These are phyloP conservation scores for Apiospora phragmitis DNA, from an alignment of 2,329 filamentous ascomycete genomes.

Conservation along the genomic window DNA sequence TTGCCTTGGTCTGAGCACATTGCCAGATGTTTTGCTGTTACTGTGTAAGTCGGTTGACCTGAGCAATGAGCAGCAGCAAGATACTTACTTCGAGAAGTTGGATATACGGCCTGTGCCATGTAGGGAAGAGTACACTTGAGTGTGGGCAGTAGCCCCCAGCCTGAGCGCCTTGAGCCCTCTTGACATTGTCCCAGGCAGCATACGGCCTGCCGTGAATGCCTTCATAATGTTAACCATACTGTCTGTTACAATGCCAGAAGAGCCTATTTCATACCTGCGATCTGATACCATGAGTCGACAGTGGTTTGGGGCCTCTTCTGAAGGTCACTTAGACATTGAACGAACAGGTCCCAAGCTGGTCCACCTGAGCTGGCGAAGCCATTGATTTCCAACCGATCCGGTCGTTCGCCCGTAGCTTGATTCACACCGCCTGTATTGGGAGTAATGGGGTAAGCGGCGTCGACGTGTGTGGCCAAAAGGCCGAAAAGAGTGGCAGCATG, in stretches of 20 bases:
- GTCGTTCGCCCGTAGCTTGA: not conserved
- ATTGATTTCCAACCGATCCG: conserved; percentile 14
- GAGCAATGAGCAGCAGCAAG: not conserved
- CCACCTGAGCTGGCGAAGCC: conserved; percentile 2
- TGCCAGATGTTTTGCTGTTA: conserved; percentile 4
- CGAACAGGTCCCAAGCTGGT: conserved; percentile 10
- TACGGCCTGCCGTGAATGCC: conserved; percentile 18
- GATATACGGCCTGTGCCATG: conserved; percentile 32
- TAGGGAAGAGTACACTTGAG: conserved; percentile 24
- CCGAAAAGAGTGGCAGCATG: not conserved
- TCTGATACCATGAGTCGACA: conserved; percentile 18
- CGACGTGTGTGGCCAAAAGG: conserved; percentile 5
- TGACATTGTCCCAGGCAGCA: conserved; percentile 16
- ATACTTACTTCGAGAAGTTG: conserved; percentile 25
- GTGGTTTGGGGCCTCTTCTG: conserved; percentile 5
- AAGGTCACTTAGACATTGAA: conserved; percentile 7
- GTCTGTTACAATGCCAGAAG: not conserved
- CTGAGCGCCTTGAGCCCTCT: conserved; percentile 16
- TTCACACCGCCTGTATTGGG: conserved; percentile 9
- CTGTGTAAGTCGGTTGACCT: conserved; percentile 20
- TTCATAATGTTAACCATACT: not conserved
- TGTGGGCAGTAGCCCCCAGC: conserved; percentile 28
- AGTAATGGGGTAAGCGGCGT: conserved; percentile 9
- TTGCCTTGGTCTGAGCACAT: conserved; percentile 5
- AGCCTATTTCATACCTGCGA: conserved; percentile 10